Evolutionary conservation across 805 yeast genomes (phyloP), one percentile per base, ranked within the genome.

Genomic region (Candida oleophila): DNA sequence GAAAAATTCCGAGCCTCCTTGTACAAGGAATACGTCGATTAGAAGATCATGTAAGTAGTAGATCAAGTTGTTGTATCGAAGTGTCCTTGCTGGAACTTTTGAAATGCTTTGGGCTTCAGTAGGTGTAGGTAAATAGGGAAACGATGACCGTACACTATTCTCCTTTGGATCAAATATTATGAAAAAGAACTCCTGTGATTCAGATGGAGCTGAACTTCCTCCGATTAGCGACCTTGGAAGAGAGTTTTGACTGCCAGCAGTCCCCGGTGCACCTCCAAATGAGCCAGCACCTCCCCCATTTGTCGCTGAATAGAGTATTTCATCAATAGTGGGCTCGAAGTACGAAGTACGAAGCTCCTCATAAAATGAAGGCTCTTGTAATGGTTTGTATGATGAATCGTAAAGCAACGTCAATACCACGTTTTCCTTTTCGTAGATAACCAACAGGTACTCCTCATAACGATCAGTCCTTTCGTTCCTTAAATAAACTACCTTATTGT

Each of bases 21-120:
- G 61, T 39, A 55, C 48, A 39, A 66, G 47, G 44, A 69, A 68
- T 25, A 71, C 53, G 34, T 61, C 63, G 7, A 55, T 53, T 32
- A 72, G 53, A 46, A 69, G 71, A 49, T 71, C 73, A 50, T 72
- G 77, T 16, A 72, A 56, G 44, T 67, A 66, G 38, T 63, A 68
- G 52, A 69, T 59, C 3, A 68, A 71, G 40, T 55, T 59, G 14
- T 48, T 44, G 22, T 5, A 19, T 3, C 35, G 34, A 18, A 30
- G 22, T 9, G 21, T 37, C 35, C 4, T 45, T 43, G 36, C 43
- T 12, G 55, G 51, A 15, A 44, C 34, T 19, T 38, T 35, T 8
- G 12, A 11, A 18, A 47, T 46, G n/a, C 21, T 41, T 11, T 25
- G 30, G 5, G 11, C 11, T 25, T 25, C 30, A 25, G 5, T 11